These are phyloP conservation scores for Aureobasidium melanogenum DNA, from an alignment of 2,329 filamentous ascomycete genomes.

Conservation along the genomic window DNA sequence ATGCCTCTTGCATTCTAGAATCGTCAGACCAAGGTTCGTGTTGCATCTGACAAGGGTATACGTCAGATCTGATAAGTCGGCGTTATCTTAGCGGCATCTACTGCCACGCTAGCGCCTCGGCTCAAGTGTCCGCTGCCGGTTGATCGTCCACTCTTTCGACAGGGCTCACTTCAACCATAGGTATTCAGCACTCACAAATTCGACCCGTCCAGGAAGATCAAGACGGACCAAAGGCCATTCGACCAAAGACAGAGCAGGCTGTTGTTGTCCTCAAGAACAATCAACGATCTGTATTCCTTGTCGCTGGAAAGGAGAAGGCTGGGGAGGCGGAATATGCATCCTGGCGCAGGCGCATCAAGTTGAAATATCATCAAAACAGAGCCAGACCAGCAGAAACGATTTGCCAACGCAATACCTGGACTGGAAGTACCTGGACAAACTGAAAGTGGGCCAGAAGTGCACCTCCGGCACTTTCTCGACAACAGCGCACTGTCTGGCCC, in stretches of 20 bases:
- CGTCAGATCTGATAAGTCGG: background rate
- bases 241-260: background rate
- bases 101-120: background rate
- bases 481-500: constrained; percentile 6
- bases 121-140: background rate
- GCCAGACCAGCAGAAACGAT: background rate
- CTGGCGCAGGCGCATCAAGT: background rate
- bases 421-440: background rate
- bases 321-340: background rate
- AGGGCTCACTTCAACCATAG: background rate
- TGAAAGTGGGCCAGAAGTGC: background rate
- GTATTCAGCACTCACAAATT: background rate
- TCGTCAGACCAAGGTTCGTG: background rate
- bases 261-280: background rate
- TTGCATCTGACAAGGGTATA: background rate
- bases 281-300: background rate
- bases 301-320: background rate
- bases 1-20: background rate
- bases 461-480: background rate
- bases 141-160: background rate
- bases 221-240: background rate
- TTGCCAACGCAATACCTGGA: background rate
- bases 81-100: background rate
- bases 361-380: background rate
- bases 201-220: background rate